Conservation (phyloP, 2,329 filamentous ascomycete species). For the Colletotrichum sp. region DNA sequence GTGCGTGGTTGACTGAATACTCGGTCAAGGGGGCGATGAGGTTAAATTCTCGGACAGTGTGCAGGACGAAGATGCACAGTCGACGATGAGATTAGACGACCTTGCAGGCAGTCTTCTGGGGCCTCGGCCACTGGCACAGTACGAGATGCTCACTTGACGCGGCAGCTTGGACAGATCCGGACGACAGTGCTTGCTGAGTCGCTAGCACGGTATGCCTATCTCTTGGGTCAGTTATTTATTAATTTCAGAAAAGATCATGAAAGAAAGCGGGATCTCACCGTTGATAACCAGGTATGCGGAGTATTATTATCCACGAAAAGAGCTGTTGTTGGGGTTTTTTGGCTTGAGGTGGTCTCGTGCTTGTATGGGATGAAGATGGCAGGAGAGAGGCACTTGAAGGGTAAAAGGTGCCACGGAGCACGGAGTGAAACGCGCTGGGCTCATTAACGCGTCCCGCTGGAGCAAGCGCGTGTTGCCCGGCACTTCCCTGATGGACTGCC, state of each 20-base stretch:
- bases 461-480: slow-evolving; percentile 7
- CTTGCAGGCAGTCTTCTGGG: not conserved
- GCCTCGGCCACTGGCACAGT: not conserved
- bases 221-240: not conserved
- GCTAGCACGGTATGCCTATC: slow-evolving; percentile 9
- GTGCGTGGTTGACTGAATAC: not conserved
- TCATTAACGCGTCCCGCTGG: slow-evolving; percentile 16
- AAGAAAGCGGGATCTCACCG: not conserved
- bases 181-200: not conserved
- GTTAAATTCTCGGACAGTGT: slow-evolving; percentile 22
- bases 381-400: not conserved
- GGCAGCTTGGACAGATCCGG: not conserved
- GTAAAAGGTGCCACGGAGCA: not conserved
- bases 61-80: not conserved
- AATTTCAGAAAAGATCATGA: not conserved
- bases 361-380: slow-evolving; percentile 7
- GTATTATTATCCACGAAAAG: not conserved
- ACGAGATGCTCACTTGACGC: not conserved
- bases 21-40: slow-evolving; percentile 15
- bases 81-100: not conserved
- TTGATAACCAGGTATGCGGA: not conserved
- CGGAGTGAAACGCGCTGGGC: slow-evolving; percentile 19
- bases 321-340: not conserved
- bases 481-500: not conserved
- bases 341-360: not conserved